A percentile compares a stretch with the other conserved stretches of the same genome.
These are phyloP conservation scores for Kodamaea nitidulidarum DNA, from an alignment of 805 yeast species.

Conservation along the genomic window DNA sequence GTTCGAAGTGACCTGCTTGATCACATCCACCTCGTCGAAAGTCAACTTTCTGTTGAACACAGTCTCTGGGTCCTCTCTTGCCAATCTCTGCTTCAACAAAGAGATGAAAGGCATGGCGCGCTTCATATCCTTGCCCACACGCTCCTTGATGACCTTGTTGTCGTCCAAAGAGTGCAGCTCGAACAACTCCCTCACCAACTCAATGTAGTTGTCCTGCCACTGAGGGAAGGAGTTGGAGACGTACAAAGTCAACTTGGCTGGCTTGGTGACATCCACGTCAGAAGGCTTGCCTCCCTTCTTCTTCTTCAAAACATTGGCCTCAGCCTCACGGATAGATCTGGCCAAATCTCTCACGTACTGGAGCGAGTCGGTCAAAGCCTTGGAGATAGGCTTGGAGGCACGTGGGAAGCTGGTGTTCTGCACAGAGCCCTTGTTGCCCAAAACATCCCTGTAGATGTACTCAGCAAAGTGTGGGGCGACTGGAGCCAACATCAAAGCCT, in stretches of 20 bases:
- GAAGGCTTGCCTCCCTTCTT: conserved; percentile 81
- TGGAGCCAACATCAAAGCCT: conserved; percentile 81
- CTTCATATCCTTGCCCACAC: conserved; percentile 86
- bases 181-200: conserved; percentile 71
- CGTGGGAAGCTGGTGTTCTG: conserved; percentile 80
- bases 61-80: conserved; percentile 61
- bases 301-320: conserved; percentile 71
- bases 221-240: conserved; percentile 77
- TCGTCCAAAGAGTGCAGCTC: conserved; percentile 62
- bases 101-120: conserved; percentile 97
- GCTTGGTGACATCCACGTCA: conserved; percentile 70
- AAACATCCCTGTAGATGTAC: conserved; percentile 77
- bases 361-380: conserved; percentile 60
- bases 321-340: conserved; percentile 88
- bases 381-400: conserved; percentile 62
- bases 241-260: conserved; percentile 68
- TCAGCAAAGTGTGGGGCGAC: conserved; percentile 96
- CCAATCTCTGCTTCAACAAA: conserved; percentile 74
- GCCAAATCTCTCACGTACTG: conserved; percentile 74
- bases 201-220: conserved; percentile 59
- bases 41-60: conserved; percentile 88
- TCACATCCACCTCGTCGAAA: conserved; percentile 70
- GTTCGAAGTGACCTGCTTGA: conserved; percentile 52
- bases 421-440: conserved; percentile 61
- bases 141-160: conserved; percentile 58